Evolutionary conservation across 345 rosid species (phyloP), one percentile per base, ranked within the genome.

Genomic region (Citrus inodora): DNA sequence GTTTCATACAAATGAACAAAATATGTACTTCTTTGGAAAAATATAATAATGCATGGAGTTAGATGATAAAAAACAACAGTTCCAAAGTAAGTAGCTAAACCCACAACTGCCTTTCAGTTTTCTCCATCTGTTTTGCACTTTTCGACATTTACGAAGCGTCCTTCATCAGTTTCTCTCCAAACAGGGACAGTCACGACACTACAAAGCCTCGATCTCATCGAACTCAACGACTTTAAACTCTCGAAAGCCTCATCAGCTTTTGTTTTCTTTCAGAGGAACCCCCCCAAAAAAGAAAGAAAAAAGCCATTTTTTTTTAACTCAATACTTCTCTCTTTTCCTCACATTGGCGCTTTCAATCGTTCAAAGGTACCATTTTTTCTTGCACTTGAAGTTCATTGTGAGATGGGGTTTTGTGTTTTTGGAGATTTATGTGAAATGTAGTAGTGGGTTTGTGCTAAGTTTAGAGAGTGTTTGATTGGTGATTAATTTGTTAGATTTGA

Each of bases 321-420:
- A 71, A 40, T 77, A 75, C 22, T 64, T 16, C 25, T 19, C 64
- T 67, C 28, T 5, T 46, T 32, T 25, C 4, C 58, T 25, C 82
- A 42, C 78, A 63, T 82, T 82, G 88, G 82, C 84, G 84, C 78
- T 67, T 78, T 61, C 66, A 62, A 48, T 77, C 71, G 72, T 69
- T 33, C 78, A n/a, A 22, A 74, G 85, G 87, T 80, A 60, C 68
- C 1, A 0, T 14, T 62, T 22, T 75, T 67, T 72, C 73, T 22
- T 75, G 27, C 6, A 53, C 9, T 28, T 10, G 66, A 9, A 14
- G 32, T 9, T 62, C 75, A 14, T 60, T 33, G 13, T 27, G 48
- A 11, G 25, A 8, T 65, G 53, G 79, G 77, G 67, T 56, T 73
- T 62, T 28, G 48, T 48, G 55, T 33, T 70, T n/a, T 59, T 70